Conservation (phyloP, 2,329 filamentous ascomycete species). For the Fusarium redolens region DNA sequence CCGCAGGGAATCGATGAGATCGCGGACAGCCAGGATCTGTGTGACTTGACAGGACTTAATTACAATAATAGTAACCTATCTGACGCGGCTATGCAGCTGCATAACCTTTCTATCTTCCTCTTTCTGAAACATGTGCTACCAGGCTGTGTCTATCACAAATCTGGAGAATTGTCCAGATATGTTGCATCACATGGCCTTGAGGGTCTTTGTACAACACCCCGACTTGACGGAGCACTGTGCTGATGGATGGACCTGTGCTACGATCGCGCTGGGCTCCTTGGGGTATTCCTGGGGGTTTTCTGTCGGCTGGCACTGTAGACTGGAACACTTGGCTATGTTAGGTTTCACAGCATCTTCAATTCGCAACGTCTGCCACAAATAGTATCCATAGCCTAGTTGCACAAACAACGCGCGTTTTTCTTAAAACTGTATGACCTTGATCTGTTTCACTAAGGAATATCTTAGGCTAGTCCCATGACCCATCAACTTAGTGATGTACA, state of each 20-base stretch:
- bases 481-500: neutral
- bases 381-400: neutral
- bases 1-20: neutral
- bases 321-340: neutral
- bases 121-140: neutral
- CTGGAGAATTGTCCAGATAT: neutral
- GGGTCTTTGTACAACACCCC: neutral
- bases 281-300: neutral
- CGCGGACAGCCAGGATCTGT: neutral
- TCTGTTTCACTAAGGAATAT: neutral
- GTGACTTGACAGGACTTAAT: neutral
- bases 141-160: neutral
- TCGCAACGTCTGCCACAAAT: neutral
- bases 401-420: neutral
- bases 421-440: neutral
- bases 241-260: neutral
- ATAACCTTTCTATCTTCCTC: neutral
- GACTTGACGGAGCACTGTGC: neutral
- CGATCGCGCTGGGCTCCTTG: neutral
- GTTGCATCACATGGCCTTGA: neutral
- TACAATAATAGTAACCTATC: neutral
- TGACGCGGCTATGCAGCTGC: neutral
- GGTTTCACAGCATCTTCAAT: neutral
- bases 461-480: neutral
- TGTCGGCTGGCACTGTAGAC: neutral